Percentiles rank a stretch among this genome's conserved stretches.
These are phyloP conservation scores for Calcarisporium arbuscula DNA, from an alignment of 2,329 filamentous ascomycete genomes.

Conservation along the genomic window DNA sequence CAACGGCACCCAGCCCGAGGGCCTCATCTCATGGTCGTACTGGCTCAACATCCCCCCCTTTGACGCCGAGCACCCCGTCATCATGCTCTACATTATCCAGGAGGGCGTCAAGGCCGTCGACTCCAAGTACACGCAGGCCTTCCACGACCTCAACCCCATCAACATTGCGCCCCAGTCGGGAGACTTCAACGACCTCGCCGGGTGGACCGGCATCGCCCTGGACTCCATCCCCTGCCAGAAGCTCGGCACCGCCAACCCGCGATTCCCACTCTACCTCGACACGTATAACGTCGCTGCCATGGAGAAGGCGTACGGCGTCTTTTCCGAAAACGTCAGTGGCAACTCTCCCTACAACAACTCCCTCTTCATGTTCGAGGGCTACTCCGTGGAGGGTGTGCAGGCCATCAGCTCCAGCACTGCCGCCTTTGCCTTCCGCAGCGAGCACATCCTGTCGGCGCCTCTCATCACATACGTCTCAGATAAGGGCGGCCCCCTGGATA, in stretches of 20 bases:
- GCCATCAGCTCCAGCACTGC: conserved; percentile 25
- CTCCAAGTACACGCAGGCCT: conserved; percentile 6
- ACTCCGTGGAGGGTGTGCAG: conserved; percentile 38
- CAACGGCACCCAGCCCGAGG: conserved; percentile 32
- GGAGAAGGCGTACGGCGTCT: conserved; percentile 6
- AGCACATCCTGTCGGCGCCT: conserved; percentile 35
- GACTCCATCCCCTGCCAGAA: conserved; percentile 10
- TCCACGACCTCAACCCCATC: conserved; percentile 8
- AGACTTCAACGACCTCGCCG: conserved; percentile 7
- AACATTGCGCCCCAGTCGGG: conserved; percentile 3
- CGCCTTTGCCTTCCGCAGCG: conserved; percentile 39
- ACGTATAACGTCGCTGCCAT: conserved; percentile 7
- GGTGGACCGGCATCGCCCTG: conserved; percentile 1
- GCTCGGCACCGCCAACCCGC: too few relatives aligned
- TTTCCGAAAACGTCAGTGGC: conserved; percentile 5
- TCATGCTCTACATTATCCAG: conserved; percentile 8
- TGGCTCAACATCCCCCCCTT: conserved; percentile 33
- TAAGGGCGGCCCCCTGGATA: conserved; percentile 24
- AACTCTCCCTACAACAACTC: conserved; percentile 21
- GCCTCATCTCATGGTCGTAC: conserved; percentile 45
- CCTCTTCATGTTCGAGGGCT: conserved; percentile 49
- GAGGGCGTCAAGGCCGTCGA: conserved; percentile 3
- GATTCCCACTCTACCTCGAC: conserved; percentile 9
- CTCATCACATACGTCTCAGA: conserved; percentile 29
- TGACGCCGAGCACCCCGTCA: conserved; percentile 25